These are phyloP conservation scores for Nigrospora sphaerica DNA, from an alignment of 2,329 filamentous ascomycete genomes.

Conservation along the genomic window DNA sequence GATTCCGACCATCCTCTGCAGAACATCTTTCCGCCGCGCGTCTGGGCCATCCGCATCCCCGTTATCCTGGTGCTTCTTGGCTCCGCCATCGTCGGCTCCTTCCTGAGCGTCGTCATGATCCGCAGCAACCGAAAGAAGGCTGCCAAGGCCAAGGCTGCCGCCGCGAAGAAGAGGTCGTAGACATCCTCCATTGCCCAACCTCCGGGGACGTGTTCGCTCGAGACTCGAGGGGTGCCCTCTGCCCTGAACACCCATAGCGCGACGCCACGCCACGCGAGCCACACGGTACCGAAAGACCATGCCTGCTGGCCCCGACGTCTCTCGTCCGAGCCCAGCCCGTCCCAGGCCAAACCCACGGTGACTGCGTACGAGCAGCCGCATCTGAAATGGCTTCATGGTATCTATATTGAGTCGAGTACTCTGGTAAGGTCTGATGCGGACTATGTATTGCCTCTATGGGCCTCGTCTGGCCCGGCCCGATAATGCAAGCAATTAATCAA, in stretches of 20 bases:
- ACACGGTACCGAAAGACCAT: too few species aligned
- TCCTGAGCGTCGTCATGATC: slow-evolving; percentile 97
- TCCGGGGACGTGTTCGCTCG: too few species aligned
- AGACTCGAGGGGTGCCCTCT: too few species aligned
- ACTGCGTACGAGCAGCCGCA: not conserved
- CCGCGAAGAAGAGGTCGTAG: slow-evolving; percentile 75
- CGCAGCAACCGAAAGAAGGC: slow-evolving; percentile 97
- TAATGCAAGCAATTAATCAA: too few species aligned
- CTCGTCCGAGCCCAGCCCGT: too few species aligned
- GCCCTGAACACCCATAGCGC: too few species aligned
- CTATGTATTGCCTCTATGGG: not conserved
- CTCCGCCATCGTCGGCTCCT: slow-evolving; percentile 89
- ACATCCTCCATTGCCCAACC: not conserved
- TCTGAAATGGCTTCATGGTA: not conserved
- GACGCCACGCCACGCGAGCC: too few species aligned
- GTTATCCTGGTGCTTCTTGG: slow-evolving; percentile 92
- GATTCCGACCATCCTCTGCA: slow-evolving; percentile 91
- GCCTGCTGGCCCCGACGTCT: too few species aligned
- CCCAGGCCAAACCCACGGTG: too few species aligned
- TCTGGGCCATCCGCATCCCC: slow-evolving; percentile 97
- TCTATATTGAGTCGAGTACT: not conserved
- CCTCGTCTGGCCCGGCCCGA: too few species aligned
- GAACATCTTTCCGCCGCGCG: slow-evolving; percentile 89
- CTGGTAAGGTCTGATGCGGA: not conserved
- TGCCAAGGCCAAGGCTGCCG: slow-evolving; percentile 78